Base-by-base conservation (phyloP, 1,284 basidiomycete genomes). In the Pseudozyma tsukubaensis region DNA sequence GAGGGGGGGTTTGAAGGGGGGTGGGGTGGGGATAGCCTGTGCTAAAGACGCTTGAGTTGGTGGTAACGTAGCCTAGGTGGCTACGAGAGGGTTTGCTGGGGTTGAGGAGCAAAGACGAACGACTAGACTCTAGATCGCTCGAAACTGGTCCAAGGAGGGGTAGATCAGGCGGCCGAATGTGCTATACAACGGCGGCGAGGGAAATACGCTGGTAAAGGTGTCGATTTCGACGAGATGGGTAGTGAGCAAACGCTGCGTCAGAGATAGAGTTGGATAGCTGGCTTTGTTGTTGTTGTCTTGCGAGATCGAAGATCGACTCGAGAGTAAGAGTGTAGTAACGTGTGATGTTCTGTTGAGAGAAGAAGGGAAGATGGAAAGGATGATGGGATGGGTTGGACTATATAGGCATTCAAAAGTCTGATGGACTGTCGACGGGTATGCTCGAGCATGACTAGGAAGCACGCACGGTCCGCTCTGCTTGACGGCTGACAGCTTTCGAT, bases 171-270 rank as follows among this genome's bases (percentile, higher is more conserved):
- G 67, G 67, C 67, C 67, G 67, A 44, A n/a, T 24, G 50, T 29
- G 32, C n/a, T 29, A 56, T 51, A 24, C 49, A 55, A 63, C 63
- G 64, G 59, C 63, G 63, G 63, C 63, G 37, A 37, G 39, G 36
- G 47, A 50, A 50, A 44, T 58, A 55, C 59, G 59, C 65, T 68
- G 55, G 59, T 59, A 45, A 52, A 16, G 42, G 40, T 21, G n/a
- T 44, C 50, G 39, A 44, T 37, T 32, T 47, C 19, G 65, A 59
- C 56, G 49, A 57, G 47, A n/a, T n/a, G 50, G 56, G 49, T 57
- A 70, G 43, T 35, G 48, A 54, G 60, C 67, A 64, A 64, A 70
- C 60, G 60, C 53, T 63, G 67, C 67, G 67, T 70, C 60, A 43
- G 52, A 56, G 67, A 43, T 49, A 60, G 67, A 48, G 53, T 59